Conservation (phyloP, 2,329 filamentous ascomycete genomes). For the Exophiala sideris region DNA sequence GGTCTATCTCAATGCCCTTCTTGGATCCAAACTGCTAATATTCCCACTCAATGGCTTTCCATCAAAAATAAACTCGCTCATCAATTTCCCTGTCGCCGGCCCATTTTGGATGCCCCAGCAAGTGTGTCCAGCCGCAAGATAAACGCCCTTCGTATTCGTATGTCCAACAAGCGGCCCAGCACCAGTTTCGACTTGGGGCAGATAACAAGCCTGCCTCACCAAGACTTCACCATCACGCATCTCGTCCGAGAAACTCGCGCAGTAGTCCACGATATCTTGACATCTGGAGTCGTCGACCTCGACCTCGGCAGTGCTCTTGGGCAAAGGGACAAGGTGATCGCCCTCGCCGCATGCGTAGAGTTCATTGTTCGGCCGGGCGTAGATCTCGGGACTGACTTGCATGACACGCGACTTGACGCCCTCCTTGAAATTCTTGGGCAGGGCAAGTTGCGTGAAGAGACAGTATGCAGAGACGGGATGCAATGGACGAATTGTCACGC, state of each 20-base stretch:
- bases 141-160: slow-evolving; percentile 69
- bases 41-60: slow-evolving; percentile 66
- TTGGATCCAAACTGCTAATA: slow-evolving; percentile 64
- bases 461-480: slow-evolving; percentile 49
- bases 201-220: slow-evolving; percentile 84
- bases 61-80: slow-evolving; percentile 76
- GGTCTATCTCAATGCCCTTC: slow-evolving; percentile 47
- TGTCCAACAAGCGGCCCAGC: slow-evolving; percentile 71
- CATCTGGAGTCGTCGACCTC: slow-evolving; percentile 71
- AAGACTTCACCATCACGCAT: slow-evolving; percentile 67
- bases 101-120: slow-evolving; percentile 99
- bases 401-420: slow-evolving; percentile 53
- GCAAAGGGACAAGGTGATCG: slow-evolving; percentile 71
- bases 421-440: slow-evolving; percentile 62
- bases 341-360: slow-evolving; percentile 94
- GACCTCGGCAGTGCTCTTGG: slow-evolving; percentile 71
- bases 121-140: slow-evolving; percentile 84
- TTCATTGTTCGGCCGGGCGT: slow-evolving; percentile 81
- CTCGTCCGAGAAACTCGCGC: slow-evolving; percentile 54
- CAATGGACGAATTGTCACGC: slow-evolving; percentile 58
- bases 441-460: slow-evolving; percentile 75
- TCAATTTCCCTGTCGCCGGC: slow-evolving; percentile 77
- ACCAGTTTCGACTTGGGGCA: slow-evolving; percentile 66
- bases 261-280: slow-evolving; percentile 80
- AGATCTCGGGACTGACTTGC: slow-evolving; percentile 83